A percentile compares a stretch with the other conserved stretches of the same genome.
phyloP scores from a whole-genome alignment of 805 yeast species.

The Ogataea parapolymorpha region DNA sequence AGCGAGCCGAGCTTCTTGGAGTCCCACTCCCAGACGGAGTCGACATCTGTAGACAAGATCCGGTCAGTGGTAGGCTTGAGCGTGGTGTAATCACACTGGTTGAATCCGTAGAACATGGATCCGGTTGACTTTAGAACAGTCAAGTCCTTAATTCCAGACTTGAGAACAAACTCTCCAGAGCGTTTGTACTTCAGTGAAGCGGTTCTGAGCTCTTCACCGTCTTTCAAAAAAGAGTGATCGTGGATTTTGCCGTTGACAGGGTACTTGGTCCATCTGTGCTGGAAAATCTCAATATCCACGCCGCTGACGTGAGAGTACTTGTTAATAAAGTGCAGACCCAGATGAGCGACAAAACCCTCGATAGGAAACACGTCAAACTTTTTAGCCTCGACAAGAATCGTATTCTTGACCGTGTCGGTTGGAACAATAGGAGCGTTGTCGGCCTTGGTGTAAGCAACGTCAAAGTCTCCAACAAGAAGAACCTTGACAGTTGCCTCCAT shows the following conservation, averaged over 20 bases:
- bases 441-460: slow-evolving; percentile 77
- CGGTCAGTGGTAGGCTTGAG: slow-evolving; percentile 80
- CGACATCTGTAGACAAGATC: slow-evolving; percentile 82
- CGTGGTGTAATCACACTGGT: slow-evolving; percentile 85
- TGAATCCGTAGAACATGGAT: slow-evolving; percentile 86
- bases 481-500: slow-evolving; percentile 81
- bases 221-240: slow-evolving; percentile 80
- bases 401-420: slow-evolving; percentile 91
- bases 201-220: slow-evolving; percentile 77
- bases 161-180: slow-evolving; percentile 51
- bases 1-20: slow-evolving; percentile 48
- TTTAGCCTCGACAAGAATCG: slow-evolving; percentile 79
- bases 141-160: slow-evolving; percentile 72
- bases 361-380: slow-evolving; percentile 84
- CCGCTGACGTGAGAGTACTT: slow-evolving; percentile 79
- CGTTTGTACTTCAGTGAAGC: slow-evolving; percentile 52
- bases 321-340: slow-evolving; percentile 74
- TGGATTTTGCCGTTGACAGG: slow-evolving; percentile 74
- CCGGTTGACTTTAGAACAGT: slow-evolving; percentile 89
- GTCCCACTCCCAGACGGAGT: slow-evolving; percentile 68
- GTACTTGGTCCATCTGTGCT: slow-evolving; percentile 73
- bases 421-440: slow-evolving; percentile 90
- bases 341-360: slow-evolving; percentile 82
- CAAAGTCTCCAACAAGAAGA: slow-evolving; percentile 75
- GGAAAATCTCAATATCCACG: slow-evolving; percentile 62